These are phyloP conservation scores for Ceratocystis harringtonii DNA, from an alignment of 2,329 filamentous ascomycete genomes.

Conservation along the genomic window DNA sequence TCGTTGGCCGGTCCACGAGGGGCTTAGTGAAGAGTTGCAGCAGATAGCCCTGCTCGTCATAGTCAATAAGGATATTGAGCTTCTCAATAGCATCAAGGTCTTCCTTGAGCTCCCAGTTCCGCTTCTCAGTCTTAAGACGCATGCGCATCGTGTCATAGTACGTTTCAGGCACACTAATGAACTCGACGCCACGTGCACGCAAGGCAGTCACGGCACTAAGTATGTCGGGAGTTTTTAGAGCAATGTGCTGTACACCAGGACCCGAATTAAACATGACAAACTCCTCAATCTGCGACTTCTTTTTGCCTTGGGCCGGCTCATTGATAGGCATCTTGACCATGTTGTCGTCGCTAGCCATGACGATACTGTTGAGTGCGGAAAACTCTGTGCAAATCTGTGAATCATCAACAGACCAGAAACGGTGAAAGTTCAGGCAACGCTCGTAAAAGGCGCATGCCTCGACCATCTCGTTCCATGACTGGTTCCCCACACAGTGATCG, in stretches of 20 bases:
- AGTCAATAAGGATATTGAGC: conserved; percentile 84
- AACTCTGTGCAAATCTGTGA: conserved; percentile 85
- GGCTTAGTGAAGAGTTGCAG: conserved; percentile 69
- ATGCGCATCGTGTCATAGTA: conserved; percentile 70
- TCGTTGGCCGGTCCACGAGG: conserved; percentile 83
- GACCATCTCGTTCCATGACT: conserved; percentile 82
- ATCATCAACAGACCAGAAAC: conserved; percentile 96
- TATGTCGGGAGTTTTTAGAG: conserved; percentile 69
- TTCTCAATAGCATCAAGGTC: conserved; percentile 62
- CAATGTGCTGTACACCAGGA: conserved; percentile 85
- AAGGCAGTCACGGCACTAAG: conserved; percentile 61
- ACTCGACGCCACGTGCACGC: conserved; percentile 77
- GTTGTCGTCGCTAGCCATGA: conserved; percentile 77
- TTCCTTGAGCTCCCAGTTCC: conserved; percentile 54
- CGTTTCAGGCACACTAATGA: conserved; percentile 74
- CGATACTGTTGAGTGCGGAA: conserved; percentile 73
- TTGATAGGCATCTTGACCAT: conserved; percentile 97
- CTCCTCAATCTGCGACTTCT: conserved; percentile 88
- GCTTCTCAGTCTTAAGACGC: conserved; percentile 50
- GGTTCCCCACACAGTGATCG: conserved; percentile 96
- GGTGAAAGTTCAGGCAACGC: conserved; percentile 77
- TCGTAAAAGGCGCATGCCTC: conserved; percentile 62
- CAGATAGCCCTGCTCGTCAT: conserved; percentile 82
- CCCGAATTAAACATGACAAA: conserved; percentile 82
- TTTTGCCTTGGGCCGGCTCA: conserved; percentile 80